Conservation (phyloP, 495 filamentous ascomycete species). For the Articulospora tetracladia region DNA sequence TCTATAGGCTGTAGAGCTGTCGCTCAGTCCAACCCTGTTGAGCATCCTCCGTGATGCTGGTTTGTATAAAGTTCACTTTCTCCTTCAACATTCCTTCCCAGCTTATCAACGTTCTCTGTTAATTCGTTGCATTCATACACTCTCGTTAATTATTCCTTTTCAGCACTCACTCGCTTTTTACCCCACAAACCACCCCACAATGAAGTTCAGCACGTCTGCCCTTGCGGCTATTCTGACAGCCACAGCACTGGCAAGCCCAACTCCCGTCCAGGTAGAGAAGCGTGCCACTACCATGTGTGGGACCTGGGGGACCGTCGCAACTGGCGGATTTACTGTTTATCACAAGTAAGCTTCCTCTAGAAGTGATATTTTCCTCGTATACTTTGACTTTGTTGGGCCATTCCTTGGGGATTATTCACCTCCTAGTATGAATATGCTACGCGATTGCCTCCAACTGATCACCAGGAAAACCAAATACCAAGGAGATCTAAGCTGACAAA, state of each 20-base stretch:
- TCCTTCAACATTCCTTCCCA: background rate
- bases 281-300: slow-evolving; percentile 42
- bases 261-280: slow-evolving; percentile 26
- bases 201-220: slow-evolving; percentile 7
- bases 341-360: too few relatives aligned
- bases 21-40: background rate
- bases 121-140: background rate
- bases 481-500: too few relatives aligned
- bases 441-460: too few relatives aligned
- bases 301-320: slow-evolving; percentile 38
- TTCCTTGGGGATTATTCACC: too few relatives aligned
- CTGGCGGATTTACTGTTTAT: slow-evolving; percentile 46
- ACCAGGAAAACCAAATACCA: too few relatives aligned
- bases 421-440: too few relatives aligned
- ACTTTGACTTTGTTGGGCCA: too few relatives aligned
- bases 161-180: too few relatives aligned
- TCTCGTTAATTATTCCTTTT: background rate
- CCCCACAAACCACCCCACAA: too few relatives aligned
- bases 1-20: background rate
- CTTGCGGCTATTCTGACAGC: slow-evolving; percentile 24
- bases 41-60: background rate
- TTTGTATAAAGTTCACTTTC: background rate
- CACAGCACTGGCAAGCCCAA: slow-evolving; percentile 27
- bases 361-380: too few relatives aligned
- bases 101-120: background rate